Evolutionary conservation across 2,329 filamentous ascomycete genomes (phyloP).

Genomic region (Penicillium sp.): DNA sequence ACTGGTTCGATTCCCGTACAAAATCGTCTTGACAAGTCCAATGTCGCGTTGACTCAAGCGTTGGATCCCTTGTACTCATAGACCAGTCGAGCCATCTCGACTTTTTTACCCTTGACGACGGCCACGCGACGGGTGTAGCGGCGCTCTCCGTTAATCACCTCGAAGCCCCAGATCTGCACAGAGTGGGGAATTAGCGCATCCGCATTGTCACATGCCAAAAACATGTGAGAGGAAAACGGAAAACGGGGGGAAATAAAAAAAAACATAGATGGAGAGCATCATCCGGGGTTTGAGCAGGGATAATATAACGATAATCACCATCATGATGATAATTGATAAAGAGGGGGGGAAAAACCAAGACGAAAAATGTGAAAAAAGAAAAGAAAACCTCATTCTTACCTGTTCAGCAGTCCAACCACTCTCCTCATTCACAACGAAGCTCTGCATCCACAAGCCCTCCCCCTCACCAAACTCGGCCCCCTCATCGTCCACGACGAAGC

Average conservation of each 20-base stretch:
- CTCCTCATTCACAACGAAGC: slow-evolving; percentile 44
- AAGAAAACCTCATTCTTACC: slow-evolving; percentile 24
- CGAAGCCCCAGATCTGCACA: slow-evolving; percentile 43
- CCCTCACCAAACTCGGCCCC: slow-evolving; percentile 40
- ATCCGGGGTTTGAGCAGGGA: too few species aligned
- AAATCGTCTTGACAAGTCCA: too few species aligned
- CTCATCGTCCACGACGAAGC: slow-evolving; percentile 54
- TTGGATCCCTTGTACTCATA: slow-evolving; percentile 29
- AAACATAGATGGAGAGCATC: too few species aligned
- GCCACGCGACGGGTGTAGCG: slow-evolving; percentile 40
- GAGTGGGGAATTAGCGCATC: slow-evolving; percentile 6
- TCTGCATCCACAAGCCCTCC: slow-evolving; percentile 45
- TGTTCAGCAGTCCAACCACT: slow-evolving; percentile 52
- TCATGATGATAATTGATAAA: neutral
- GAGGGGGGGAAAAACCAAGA: neutral
- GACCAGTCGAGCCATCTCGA: slow-evolving; percentile 36
- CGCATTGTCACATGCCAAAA: neutral
- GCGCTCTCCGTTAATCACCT: slow-evolving; percentile 37
- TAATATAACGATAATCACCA: too few species aligned
- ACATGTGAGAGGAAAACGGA: neutral
- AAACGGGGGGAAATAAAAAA: neutral
- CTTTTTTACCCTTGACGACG: slow-evolving; percentile 34
- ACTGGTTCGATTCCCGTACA: too few species aligned
- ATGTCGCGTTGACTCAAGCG: neutral
- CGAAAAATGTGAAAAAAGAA: neutral